Percentiles rank a stretch among this genome's conserved stretches.
phyloP scores from a whole-genome alignment of 495 filamentous ascomycete species.

The Ascobolus immersus region DNA sequence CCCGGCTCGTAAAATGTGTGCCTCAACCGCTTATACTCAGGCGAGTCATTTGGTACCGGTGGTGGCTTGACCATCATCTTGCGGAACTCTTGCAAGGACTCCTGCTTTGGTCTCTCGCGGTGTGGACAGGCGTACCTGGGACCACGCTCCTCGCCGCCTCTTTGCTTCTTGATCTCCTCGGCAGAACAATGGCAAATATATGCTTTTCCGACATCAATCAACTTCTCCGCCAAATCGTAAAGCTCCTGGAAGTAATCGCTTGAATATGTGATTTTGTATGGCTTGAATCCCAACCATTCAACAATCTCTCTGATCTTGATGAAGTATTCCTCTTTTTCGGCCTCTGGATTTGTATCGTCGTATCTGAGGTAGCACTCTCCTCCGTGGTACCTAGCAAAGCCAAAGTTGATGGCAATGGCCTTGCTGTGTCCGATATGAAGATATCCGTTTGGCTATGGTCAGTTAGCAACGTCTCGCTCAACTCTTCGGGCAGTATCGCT shows the following conservation, averaged over 20 bases:
- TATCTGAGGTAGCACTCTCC: constrained; percentile 46
- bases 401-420: constrained; percentile 94
- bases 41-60: too few species aligned
- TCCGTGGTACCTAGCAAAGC: constrained; percentile 65
- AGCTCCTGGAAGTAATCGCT: constrained; percentile 63
- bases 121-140: constrained; percentile 56
- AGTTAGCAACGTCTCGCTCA: background rate
- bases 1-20: constrained; percentile 75
- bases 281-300: constrained; percentile 60
- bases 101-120: constrained; percentile 43
- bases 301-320: constrained; percentile 53
- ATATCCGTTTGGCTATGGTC: constrained; percentile 27
- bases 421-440: constrained; percentile 85
- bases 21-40: too few species aligned
- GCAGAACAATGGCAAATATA: constrained; percentile 56
- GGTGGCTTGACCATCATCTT: constrained; percentile 75
- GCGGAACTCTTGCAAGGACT: constrained; percentile 59
- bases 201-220: constrained; percentile 46
- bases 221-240: constrained; percentile 66
- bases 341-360: constrained; percentile 68
- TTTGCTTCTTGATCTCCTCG: constrained; percentile 56
- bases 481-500: background rate
- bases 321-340: constrained; percentile 58
- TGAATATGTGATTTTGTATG: constrained; percentile 49
- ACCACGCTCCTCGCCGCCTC: constrained; percentile 45